A percentile compares a stretch with the other conserved stretches of the same genome.
Evolutionary conservation across 768 basidiomycete species (phyloP).

Genomic region (Kwoniella europaea): DNA sequence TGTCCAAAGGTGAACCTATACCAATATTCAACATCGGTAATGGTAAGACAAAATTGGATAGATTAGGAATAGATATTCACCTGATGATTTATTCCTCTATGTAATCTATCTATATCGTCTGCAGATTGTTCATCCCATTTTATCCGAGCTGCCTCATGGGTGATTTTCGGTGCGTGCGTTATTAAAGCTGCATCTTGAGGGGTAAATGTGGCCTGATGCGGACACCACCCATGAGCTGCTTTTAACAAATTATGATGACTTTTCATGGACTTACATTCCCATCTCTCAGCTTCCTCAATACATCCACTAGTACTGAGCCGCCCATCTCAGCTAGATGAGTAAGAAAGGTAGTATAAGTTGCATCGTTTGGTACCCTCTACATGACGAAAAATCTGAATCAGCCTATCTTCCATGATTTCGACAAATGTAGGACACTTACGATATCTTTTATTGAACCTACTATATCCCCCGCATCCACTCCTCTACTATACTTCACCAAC

Average conservation of each 20-base stretch:
- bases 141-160: constrained; percentile 63
- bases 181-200: constrained; percentile 63
- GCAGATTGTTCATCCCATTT: constrained; percentile 69
- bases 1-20: constrained; percentile 28
- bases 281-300: constrained; percentile 68
- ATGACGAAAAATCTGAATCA: background rate
- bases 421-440: constrained; percentile 61
- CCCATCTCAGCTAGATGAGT: constrained; percentile 68
- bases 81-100: constrained; percentile 74
- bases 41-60: background rate
- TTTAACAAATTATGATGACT: background rate
- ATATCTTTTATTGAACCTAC: constrained; percentile 64
- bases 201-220: constrained; percentile 61
- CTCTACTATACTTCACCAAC: constrained; percentile 70
- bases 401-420: background rate
- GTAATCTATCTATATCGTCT: constrained; percentile 63
- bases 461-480: constrained; percentile 79
- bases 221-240: background rate
- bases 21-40: no score
- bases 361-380: constrained; percentile 65
- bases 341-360: constrained; percentile 66
- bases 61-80: constrained; percentile 58
- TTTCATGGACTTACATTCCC: constrained; percentile 62
- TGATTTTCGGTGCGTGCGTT: constrained; percentile 69
- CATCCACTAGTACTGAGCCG: constrained; percentile 72